Conservation (phyloP, 495 filamentous ascomycete genomes). For the Pyrenula massariospora region DNA sequence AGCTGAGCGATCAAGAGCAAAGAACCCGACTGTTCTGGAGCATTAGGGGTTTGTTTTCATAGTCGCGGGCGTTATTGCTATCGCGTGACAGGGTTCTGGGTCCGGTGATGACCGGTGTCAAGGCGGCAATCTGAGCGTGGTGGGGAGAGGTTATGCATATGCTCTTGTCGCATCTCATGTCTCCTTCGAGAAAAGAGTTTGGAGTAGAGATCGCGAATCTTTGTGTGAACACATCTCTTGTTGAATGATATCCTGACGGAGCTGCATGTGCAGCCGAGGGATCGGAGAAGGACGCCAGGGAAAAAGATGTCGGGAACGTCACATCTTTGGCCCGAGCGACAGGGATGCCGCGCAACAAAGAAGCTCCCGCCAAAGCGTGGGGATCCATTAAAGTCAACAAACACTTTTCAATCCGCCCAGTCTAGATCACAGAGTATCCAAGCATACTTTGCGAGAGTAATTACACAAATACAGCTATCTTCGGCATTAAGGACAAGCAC, state of each 20-base stretch:
- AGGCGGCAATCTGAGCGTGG: not conserved
- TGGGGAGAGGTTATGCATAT: not conserved
- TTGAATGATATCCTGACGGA: not conserved
- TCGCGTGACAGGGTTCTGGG: not conserved
- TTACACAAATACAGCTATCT: too few relatives aligned
- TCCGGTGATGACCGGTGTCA: not conserved
- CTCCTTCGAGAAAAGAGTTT: too few relatives aligned
- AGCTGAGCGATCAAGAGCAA: not conserved
- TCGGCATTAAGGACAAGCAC: too few relatives aligned
- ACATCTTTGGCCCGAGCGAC: not conserved
- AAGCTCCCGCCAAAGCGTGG: too few relatives aligned
- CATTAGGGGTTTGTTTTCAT: not conserved
- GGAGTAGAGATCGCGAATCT: too few relatives aligned
- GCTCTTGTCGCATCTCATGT: not conserved
- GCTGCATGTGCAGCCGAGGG: too few relatives aligned
- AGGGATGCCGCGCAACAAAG: not conserved
- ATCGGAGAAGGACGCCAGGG: not conserved
- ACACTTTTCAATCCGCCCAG: too few relatives aligned
- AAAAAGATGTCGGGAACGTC: not conserved
- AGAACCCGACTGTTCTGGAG: not conserved
- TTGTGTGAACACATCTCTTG: not conserved
- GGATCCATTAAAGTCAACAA: too few relatives aligned
- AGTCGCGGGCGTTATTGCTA: not conserved
- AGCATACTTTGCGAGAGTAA: too few relatives aligned
- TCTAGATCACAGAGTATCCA: too few relatives aligned